Evolutionary conservation across 2,329 filamentous ascomycete species (phyloP).

Genomic region (Penicillium vulpinum): DNA sequence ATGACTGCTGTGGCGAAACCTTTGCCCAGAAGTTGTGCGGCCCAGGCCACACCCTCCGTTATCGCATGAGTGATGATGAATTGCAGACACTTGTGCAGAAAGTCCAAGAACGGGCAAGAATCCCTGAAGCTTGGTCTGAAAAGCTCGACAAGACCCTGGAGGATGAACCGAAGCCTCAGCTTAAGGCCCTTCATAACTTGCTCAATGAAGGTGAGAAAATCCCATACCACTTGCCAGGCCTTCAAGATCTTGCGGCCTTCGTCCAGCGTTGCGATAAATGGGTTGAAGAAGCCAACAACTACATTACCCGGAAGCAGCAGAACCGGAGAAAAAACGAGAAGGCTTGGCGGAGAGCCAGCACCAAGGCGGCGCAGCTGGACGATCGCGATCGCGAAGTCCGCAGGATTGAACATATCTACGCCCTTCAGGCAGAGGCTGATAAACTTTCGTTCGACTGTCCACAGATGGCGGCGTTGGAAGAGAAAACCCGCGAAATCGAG

Average conservation of each 20-base stretch:
- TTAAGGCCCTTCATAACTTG: constrained; percentile 81
- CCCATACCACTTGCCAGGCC: constrained; percentile 79
- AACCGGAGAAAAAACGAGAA: constrained; percentile 95
- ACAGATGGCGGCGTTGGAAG: constrained; percentile 81
- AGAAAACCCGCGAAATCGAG: constrained; percentile 80
- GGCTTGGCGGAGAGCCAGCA: constrained; percentile 70
- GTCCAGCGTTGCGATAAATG: constrained; percentile 97
- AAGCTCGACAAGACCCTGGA: constrained; percentile 84
- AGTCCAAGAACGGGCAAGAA: constrained; percentile 79
- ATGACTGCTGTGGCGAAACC: constrained; percentile 73
- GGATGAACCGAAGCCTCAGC: constrained; percentile 77
- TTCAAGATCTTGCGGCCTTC: constrained; percentile 80
- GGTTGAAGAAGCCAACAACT: constrained; percentile 95
- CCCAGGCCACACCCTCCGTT: constrained; percentile 71
- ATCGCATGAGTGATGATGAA: constrained; percentile 72
- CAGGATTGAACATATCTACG: constrained; percentile 83
- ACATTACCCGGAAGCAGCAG: constrained; percentile 95
- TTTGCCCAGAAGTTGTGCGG: constrained; percentile 68
- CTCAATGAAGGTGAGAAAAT: constrained; percentile 95
- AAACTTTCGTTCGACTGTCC: constrained; percentile 89
- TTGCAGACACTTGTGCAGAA: constrained; percentile 69
- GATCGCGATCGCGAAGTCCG: constrained; percentile 81
- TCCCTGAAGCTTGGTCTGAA: constrained; percentile 85
- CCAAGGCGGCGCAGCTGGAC: constrained; percentile 77
- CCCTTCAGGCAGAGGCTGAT: constrained; percentile 79